phyloP scores from a whole-genome alignment of 306 rosid genomes.

The Vigna mungo region DNA sequence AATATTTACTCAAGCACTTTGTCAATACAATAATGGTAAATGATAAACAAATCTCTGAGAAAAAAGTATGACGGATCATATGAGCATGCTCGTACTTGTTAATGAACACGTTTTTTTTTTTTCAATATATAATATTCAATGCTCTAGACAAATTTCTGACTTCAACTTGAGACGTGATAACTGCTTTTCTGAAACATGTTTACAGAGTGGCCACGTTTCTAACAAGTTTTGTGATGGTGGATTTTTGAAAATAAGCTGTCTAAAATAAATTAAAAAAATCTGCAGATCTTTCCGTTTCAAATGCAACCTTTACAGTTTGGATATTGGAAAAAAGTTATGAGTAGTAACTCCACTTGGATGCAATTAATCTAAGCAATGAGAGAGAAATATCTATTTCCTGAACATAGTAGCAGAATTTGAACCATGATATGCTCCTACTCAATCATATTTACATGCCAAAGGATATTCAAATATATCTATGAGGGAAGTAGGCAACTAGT shows the following conservation, averaged over 20 bases:
- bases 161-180: neutral
- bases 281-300: slow-evolving; percentile 28
- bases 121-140: slow-evolving; percentile 8
- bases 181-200: slow-evolving; percentile 21
- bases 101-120: neutral
- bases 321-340: slow-evolving; percentile 21
- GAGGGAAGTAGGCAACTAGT: neutral
- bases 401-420: slow-evolving; percentile 7
- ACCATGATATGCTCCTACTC: slow-evolving; percentile 5
- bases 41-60: slow-evolving; percentile 1
- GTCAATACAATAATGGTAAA: slow-evolving; percentile 13
- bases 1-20: slow-evolving; percentile 10
- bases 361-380: slow-evolving; percentile 24
- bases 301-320: slow-evolving; percentile 15
- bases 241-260: slow-evolving; percentile 10
- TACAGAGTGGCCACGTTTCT: neutral
- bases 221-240: neutral
- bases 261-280: neutral
- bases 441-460: slow-evolving; percentile 15
- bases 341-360: slow-evolving; percentile 15
- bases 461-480: slow-evolving; percentile 31
- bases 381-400: slow-evolving; percentile 4
- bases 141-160: slow-evolving; percentile 9
- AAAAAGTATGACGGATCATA: slow-evolving; percentile 7
- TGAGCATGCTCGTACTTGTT: neutral